A percentile compares a stretch with the other conserved stretches of the same genome.
These are phyloP conservation scores for Agaricus subrufescens DNA, from an alignment of 768 basidiomycete species.

Conservation along the genomic window DNA sequence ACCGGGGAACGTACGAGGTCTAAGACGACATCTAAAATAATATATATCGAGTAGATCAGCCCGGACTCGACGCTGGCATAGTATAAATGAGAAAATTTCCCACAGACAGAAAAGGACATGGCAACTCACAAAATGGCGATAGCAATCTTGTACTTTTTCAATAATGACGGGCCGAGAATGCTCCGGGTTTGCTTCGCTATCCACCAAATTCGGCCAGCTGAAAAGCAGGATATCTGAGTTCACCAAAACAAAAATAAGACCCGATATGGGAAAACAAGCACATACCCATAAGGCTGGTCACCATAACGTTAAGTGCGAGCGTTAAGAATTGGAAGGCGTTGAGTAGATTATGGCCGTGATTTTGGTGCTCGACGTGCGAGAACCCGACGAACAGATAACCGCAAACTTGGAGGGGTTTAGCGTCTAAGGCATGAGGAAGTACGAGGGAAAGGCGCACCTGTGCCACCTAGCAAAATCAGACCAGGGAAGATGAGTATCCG, in stretches of 20 bases:
- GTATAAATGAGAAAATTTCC: neutral
- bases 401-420: conserved; percentile 14
- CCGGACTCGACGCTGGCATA: conserved; percentile 33
- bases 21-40: conserved; percentile 9
- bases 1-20: neutral
- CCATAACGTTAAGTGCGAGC: conserved; percentile 23
- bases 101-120: neutral
- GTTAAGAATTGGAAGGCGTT: conserved; percentile 24
- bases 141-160: conserved; percentile 27
- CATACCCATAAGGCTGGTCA: conserved; percentile 26
- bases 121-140: conserved; percentile 30
- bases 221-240: neutral
- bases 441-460: conserved; percentile 16
- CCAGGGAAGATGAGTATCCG: conserved; percentile 22
- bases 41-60: conserved; percentile 26
- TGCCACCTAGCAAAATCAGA: conserved; percentile 20
- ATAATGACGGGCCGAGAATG: conserved; percentile 23
- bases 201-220: conserved; percentile 34
- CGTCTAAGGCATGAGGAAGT: neutral
- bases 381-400: conserved; percentile 23
- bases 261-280: conserved; percentile 9
- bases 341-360: conserved; percentile 19
- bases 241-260: neutral
- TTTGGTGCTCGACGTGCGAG: conserved; percentile 22
- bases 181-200: conserved; percentile 21